phyloP scores from a whole-genome alignment of 1,139 yeast genomes.

The Sugiyamaella paludigena region DNA sequence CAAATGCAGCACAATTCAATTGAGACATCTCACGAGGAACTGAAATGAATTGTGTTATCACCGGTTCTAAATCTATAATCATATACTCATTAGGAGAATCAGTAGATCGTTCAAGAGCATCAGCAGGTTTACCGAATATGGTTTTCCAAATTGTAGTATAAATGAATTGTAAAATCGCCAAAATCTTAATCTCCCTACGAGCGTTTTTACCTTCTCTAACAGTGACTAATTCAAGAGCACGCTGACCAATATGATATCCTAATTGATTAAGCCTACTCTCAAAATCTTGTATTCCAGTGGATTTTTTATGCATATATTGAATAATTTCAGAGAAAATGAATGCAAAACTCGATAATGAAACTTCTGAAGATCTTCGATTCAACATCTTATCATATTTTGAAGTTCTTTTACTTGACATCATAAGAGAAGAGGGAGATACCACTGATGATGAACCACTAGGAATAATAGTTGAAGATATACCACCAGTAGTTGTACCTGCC shows the following conservation, averaged over 20 bases:
- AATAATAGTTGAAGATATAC: neutral
- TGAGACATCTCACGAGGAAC: conserved; percentile 79
- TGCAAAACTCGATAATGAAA: conserved; percentile 63
- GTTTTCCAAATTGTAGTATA: conserved; percentile 81
- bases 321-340: conserved; percentile 73
- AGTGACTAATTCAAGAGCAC: conserved; percentile 56
- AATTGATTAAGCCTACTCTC: conserved; percentile 71
- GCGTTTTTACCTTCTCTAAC: conserved; percentile 66
- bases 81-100: conserved; percentile 75
- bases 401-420: conserved; percentile 13
- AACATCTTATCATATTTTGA: conserved; percentile 66
- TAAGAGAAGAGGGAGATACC: conserved; percentile 4
- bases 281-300: conserved; percentile 72
- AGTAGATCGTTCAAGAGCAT: conserved; percentile 82
- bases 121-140: conserved; percentile 79
- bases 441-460: neutral
- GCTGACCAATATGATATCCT: conserved; percentile 70
- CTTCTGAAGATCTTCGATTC: conserved; percentile 62
- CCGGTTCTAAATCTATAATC: conserved; percentile 80
- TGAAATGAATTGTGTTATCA: conserved; percentile 71
- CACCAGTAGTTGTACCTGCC: neutral
- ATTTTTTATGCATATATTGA: conserved; percentile 59
- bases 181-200: conserved; percentile 66
- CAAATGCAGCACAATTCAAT: conserved; percentile 78
- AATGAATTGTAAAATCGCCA: conserved; percentile 80